phyloP scores from a whole-genome alignment of 345 rosid species.

The Balakata baccata region DNA sequence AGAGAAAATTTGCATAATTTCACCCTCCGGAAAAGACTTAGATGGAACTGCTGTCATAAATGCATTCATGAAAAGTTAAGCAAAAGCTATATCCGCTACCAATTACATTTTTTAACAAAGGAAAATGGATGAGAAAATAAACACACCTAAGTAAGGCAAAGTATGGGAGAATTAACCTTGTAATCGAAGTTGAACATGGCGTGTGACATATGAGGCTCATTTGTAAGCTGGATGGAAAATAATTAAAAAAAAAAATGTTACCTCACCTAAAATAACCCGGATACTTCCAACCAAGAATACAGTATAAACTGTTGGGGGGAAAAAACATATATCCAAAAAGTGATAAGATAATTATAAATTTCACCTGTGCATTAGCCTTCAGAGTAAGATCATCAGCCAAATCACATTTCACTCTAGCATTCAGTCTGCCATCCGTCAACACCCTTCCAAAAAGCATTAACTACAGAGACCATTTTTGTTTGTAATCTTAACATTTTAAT shows the following conservation, averaged over 20 bases:
- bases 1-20: neutral
- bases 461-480: conserved; percentile 26
- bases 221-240: conserved; percentile 55
- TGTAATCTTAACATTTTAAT: neutral
- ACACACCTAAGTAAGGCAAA: neutral
- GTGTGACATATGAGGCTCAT: conserved; percentile 80
- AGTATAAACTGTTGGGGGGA: too few species aligned
- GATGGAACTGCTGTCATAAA: neutral
- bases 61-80: neutral
- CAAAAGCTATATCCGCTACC: neutral
- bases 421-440: conserved; percentile 82
- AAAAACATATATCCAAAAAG: neutral
- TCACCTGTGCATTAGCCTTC: conserved; percentile 89
- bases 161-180: conserved; percentile 48
- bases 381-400: conserved; percentile 64
- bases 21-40: neutral
- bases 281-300: neutral
- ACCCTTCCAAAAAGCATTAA: conserved; percentile 91
- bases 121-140: neutral
- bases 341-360: conserved; percentile 1
- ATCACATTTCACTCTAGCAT: conserved; percentile 86
- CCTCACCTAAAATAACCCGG: neutral
- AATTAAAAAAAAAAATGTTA: conserved; percentile 18
- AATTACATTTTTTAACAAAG: neutral
- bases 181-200: conserved; percentile 85